Conservation (phyloP, 169 alveolate species). For the Plasmodium falciparum region DNA sequence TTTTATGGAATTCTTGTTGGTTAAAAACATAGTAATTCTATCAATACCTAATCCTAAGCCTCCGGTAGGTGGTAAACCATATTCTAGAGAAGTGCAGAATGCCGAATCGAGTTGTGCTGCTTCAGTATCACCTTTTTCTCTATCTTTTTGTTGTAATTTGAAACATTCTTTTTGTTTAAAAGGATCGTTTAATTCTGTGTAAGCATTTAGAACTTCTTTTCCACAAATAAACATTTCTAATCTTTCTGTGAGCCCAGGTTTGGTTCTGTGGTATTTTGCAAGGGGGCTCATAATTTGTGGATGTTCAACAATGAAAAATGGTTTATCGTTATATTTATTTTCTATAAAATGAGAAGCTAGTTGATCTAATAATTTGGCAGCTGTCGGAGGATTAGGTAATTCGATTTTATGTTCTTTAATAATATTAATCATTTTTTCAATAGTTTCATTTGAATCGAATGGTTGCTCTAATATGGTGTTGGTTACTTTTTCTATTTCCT, state of each 20-base stretch:
- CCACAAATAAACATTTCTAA: slow-evolving; percentile 98
- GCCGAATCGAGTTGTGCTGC: slow-evolving; percentile 94
- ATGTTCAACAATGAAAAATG: slow-evolving; percentile 97
- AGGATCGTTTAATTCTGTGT: slow-evolving; percentile 99
- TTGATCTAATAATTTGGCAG: slow-evolving; percentile 75
- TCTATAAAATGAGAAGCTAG: slow-evolving; percentile 94
- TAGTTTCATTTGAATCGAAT: slow-evolving; percentile 76
- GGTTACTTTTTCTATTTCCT: slow-evolving; percentile 88
- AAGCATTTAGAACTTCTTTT: slow-evolving; percentile 98
- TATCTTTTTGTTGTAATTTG: slow-evolving; percentile 89
- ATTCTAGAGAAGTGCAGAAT: slow-evolving; percentile 93
- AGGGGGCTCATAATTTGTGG: slow-evolving; percentile 99
- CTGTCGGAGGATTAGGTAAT: slow-evolving; percentile 84
- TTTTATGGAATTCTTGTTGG: slow-evolving; percentile 93
- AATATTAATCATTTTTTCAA: slow-evolving; percentile 76
- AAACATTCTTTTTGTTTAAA: slow-evolving; percentile 94
- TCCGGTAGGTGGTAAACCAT: slow-evolving; percentile 97
- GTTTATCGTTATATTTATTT: slow-evolving; percentile 91
- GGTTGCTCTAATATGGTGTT: slow-evolving; percentile 87
- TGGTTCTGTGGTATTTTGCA: slow-evolving; percentile 97
- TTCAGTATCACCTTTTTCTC: slow-evolving; percentile 89
- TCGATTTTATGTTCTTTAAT: slow-evolving; percentile 82
- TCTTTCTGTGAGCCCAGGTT: slow-evolving; percentile 95
- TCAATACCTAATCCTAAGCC: slow-evolving; percentile 98
- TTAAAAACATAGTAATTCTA: slow-evolving; percentile 95